Base-by-base conservation (phyloP, 2,329 filamentous ascomycete genomes). In the Hypoxylon sp. region DNA sequence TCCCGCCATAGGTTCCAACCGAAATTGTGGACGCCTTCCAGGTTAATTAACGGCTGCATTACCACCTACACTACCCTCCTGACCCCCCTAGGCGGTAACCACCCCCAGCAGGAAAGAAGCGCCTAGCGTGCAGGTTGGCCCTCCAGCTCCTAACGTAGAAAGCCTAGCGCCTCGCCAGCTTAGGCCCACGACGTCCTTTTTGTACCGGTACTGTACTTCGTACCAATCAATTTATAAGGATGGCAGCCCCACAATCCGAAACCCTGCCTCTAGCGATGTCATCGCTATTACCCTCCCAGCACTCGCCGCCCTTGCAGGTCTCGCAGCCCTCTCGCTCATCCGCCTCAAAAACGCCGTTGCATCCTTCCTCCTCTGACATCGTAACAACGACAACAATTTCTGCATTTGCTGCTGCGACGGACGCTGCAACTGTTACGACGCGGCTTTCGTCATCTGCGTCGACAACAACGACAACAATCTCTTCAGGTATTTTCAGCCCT, bases 201-300 rank as follows among this genome's bases (percentile, higher is more conserved):
- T 45, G 45, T 63, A 63, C 45, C 49, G 38, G 28, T 64, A 64
- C 60, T 48, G 21, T 46, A 48, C 55, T 55, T 49, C 43, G 56
- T 62, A 65, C 63, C 57, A 61, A 66, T 63, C 65, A 71, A 64
- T 64, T 64, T 64, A 65, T 58, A 67, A 69, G 53, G 58, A 72
- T 72, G 64, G 67, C 45, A 64, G 67, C 64, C 64, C 69, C 69
- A 72, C 67, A 72, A 52, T 45, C 61, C 30, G 64, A 68, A 51
- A 45, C 59, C 46, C 57, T 55, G 49, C 64, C 67, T 49, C 28
- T 48, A 62, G 69, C 69, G 69, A 72, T 72, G 67, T 72, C 69
- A 72, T 72, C 69, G 65, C 67, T 32, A 46, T 56, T 52, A 48
- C 52, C 49, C 30, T 46, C 32, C 34, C 55, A 53, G 32, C 25